Evolutionary conservation across 192 early-diverging fungal species (phyloP).

Genomic region (Linnemannia zychae): DNA sequence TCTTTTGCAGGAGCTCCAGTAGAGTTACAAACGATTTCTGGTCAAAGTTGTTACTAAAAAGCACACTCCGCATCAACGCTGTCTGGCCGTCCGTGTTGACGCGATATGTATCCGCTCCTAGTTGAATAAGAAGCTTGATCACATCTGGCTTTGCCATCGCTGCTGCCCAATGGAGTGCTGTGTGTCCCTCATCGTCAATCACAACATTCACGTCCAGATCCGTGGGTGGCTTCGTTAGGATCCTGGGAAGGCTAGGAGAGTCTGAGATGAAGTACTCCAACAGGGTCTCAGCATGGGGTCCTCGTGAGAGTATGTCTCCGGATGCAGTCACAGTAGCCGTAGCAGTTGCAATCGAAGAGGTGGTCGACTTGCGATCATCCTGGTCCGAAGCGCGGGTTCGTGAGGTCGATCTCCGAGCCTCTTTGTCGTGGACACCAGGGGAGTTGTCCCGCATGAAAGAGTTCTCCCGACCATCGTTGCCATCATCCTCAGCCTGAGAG

Average conservation of each 20-base stretch:
- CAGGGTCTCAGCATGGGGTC: constrained; percentile 43
- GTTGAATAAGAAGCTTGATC: constrained; percentile 78
- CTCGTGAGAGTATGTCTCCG: background rate
- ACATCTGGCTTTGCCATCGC: constrained; percentile 88
- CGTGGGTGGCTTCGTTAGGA: constrained; percentile 63
- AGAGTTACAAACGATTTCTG: constrained; percentile 79
- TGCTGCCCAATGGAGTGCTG: constrained; percentile 95
- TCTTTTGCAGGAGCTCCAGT: constrained; percentile 79
- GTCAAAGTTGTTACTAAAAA: constrained; percentile 92
- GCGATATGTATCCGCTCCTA: constrained; percentile 76
- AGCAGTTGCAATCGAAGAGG: constrained; percentile 30
- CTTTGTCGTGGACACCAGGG: constrained; percentile 22
- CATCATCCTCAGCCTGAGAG: constrained; percentile 25
- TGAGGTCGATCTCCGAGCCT: constrained; percentile 21
- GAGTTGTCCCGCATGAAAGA: constrained; percentile 18
- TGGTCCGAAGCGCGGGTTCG: constrained; percentile 30
- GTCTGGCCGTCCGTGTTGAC: constrained; percentile 92
- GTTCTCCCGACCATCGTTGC: background rate
- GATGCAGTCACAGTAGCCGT: constrained; percentile 8
- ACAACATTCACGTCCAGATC: constrained; percentile 86
- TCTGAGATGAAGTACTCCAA: constrained; percentile 61
- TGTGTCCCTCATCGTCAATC: constrained; percentile 97
- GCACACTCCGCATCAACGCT: constrained; percentile 90
- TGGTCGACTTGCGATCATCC: constrained; percentile 37
- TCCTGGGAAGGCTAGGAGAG: constrained; percentile 61